Evolutionary conservation across 2,329 filamentous ascomycete species (phyloP).

Genomic region (Calonectria pauciramosa): DNA sequence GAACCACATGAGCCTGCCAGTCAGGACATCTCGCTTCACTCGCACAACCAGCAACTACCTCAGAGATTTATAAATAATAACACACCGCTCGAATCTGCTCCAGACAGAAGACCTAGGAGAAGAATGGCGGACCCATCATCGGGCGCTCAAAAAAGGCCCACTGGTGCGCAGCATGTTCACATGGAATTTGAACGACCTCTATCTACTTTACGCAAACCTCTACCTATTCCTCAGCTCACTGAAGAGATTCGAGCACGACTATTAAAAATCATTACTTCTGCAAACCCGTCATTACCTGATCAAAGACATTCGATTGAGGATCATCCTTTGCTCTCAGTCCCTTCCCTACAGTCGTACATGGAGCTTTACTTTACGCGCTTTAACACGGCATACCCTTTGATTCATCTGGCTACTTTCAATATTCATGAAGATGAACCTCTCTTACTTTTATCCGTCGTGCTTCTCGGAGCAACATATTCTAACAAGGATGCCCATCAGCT

Average conservation of each 20-base stretch:
- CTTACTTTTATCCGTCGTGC: constrained; percentile 66
- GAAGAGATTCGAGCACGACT: constrained; percentile 53
- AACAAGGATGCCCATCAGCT: constrained; percentile 71
- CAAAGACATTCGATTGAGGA: constrained; percentile 50
- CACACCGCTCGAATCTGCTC: background rate
- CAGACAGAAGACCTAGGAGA: constrained; percentile 10
- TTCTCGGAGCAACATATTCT: constrained; percentile 73
- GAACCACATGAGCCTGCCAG: constrained; percentile 8
- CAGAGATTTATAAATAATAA: background rate
- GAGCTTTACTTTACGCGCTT: constrained; percentile 73
- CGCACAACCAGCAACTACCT: background rate
- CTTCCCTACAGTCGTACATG: constrained; percentile 67
- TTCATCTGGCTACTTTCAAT: constrained; percentile 71
- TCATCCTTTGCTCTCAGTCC: constrained; percentile 64
- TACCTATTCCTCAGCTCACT: constrained; percentile 51
- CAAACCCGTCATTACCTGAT: constrained; percentile 62
- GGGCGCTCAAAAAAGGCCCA: constrained; percentile 1
- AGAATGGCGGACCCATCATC: constrained; percentile 12
- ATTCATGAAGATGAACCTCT: constrained; percentile 63
- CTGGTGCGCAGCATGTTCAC: background rate
- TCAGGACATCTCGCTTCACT: background rate
- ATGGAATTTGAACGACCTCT: constrained; percentile 48
- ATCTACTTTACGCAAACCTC: constrained; percentile 37
- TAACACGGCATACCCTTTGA: constrained; percentile 71
- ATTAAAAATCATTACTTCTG: constrained; percentile 64